Evolutionary conservation across 306 rosid species (phyloP), one percentile per base, ranked within the genome.

Genomic region (Ormosia semicastrata): DNA sequence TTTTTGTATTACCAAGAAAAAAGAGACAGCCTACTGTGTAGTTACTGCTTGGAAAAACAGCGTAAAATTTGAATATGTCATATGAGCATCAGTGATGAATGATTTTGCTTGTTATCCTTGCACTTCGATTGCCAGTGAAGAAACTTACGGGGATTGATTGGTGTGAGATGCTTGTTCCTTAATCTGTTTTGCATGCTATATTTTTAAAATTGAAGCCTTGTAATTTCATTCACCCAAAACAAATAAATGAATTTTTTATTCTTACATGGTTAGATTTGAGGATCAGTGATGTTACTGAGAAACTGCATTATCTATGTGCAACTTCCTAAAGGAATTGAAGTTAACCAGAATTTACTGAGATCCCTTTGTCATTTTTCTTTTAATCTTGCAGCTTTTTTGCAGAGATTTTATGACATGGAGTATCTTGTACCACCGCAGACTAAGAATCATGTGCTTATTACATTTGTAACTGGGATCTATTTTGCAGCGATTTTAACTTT

Each of bases 121-220:
- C 85, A 85, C 87, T 84, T 78, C 77, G 90, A 81, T 88, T 83
- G 64, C 3, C 7, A 11, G 53, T 85, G 87, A 86, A 85, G 92
- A 88, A 76, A 70, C 10, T 66, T 63, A 66, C 71, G 84, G 85
- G 86, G 86, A 84, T 64, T 71, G 67, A 30, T 65, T 71, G 46
- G 15, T 85, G 83, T 85, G 85, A 80, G 84, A 84, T 86, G 85
- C 66, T 71, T 11, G 9, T 65, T 30, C 24, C 2, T 52, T 49
- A 9, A 24, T 34, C 24, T 65, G 13, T 54, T 29, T 41, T 13
- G n/a, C 46, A 3, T 66, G 24, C 52, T 13, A 3, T 34, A 14
- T 76, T 67, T 53, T n/a, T 7, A 13, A 60, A 9, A 7, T 11
- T 15, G 12, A 56, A 68, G 11, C 52, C 66, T 32, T 17, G 54